Conservation (phyloP, 2,329 filamentous ascomycete genomes). For the Sporothrix globosa region DNA sequence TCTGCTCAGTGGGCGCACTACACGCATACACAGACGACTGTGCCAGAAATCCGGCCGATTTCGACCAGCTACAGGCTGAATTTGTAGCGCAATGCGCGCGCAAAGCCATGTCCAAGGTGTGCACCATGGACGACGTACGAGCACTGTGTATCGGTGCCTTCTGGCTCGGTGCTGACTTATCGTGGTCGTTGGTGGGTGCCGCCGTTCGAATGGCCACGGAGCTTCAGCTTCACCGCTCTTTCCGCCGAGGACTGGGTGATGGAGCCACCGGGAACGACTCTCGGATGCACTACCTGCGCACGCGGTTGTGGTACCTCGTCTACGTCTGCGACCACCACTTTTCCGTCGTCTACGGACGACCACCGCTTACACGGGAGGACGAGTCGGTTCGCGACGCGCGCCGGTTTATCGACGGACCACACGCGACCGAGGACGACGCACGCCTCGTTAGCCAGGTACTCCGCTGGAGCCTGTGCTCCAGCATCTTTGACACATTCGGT, state of each 20-base stretch:
- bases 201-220: constrained; percentile 26
- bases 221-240: constrained; percentile 25
- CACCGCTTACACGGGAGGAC: constrained; percentile 33
- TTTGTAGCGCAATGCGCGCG: constrained; percentile 11
- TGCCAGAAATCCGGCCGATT: neutral
- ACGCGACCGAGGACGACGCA: constrained; percentile 34
- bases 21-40: constrained; percentile 12
- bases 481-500: constrained; percentile 34
- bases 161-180: constrained; percentile 27
- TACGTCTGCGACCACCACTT: constrained; percentile 32
- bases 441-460: constrained; percentile 36
- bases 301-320: constrained; percentile 26
- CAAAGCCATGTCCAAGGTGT: constrained; percentile 3
- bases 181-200: constrained; percentile 25
- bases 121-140: constrained; percentile 28
- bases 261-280: neutral
- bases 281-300: constrained; percentile 9
- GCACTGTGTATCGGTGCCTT: constrained; percentile 31
- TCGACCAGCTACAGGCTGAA: neutral
- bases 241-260: neutral
- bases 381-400: neutral
- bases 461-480: constrained; percentile 33
- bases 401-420: constrained; percentile 29
- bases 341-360: constrained; percentile 31
- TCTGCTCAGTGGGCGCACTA: constrained; percentile 30